Percentiles rank a stretch among this genome's conserved stretches.
phyloP scores from a whole-genome alignment of 306 rosid genomes.

The Neltuma alba region DNA sequence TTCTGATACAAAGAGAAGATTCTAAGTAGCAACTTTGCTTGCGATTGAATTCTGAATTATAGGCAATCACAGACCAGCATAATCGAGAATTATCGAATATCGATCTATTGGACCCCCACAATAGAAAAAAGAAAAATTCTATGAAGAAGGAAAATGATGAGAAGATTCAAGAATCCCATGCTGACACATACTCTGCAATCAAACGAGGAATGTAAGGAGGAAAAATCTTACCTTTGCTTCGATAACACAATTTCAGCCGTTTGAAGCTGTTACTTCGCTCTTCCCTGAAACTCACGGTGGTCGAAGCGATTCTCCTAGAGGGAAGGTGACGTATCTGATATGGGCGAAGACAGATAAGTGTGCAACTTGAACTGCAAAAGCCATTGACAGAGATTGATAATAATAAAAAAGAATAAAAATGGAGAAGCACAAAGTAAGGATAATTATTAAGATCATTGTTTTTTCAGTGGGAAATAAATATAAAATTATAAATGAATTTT shows the following conservation, averaged over 20 bases:
- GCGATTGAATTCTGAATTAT: slow-evolving; percentile 2
- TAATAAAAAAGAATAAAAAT: neutral
- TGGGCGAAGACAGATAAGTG: neutral
- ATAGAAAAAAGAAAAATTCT: neutral
- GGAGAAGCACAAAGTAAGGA: neutral
- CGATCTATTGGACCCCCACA: neutral
- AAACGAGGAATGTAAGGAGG: neutral
- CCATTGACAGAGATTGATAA: neutral
- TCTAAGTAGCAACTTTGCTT: slow-evolving; percentile 16
- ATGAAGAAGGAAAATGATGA: neutral
- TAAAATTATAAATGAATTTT: neutral
- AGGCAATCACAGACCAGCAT: neutral
- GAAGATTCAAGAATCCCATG: slow-evolving; percentile 1
- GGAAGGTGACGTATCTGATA: slow-evolving; percentile 23
- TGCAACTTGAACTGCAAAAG: neutral
- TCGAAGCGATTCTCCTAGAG: slow-evolving; percentile 3
- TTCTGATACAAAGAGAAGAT: neutral
- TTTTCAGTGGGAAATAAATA: neutral
- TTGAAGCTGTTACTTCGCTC: neutral
- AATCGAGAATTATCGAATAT: neutral
- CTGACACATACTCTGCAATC: neutral
- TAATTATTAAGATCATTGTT: neutral
- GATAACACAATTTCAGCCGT: neutral
- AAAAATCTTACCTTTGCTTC: slow-evolving; percentile 16
- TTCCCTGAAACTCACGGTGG: neutral